Conservation (phyloP, 2,329 filamentous ascomycete species). For the Cytospora mali region DNA sequence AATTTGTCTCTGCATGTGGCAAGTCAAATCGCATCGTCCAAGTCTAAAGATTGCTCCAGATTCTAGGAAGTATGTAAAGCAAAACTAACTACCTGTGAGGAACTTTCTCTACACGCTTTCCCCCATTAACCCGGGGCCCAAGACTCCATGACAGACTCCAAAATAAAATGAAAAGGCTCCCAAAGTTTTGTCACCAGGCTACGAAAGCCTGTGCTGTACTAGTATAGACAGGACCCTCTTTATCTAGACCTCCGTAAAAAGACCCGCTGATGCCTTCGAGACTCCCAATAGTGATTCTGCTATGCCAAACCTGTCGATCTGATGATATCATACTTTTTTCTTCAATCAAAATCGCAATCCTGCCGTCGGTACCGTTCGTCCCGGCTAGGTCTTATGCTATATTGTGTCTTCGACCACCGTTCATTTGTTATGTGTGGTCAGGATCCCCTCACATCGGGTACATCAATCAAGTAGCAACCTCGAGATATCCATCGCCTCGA, state of each 20-base stretch:
- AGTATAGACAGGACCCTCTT: slow-evolving; percentile 1
- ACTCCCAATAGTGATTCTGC: slow-evolving; percentile 1
- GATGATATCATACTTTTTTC: not conserved
- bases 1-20: no score
- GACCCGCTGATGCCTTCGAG: slow-evolving; percentile 1
- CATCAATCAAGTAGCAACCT: slow-evolving; percentile 55
- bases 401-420: no score
- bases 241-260: not conserved
- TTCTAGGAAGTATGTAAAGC: slow-evolving; percentile 19
- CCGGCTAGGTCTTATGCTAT: not conserved
- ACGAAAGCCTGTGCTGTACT: slow-evolving; percentile 1
- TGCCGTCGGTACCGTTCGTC: not conserved
- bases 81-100: not conserved
- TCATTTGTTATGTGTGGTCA: not conserved
- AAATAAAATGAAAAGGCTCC: not conserved
- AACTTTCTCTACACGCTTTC: slow-evolving; percentile 1
- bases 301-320: not conserved
- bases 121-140: slow-evolving; percentile 2
- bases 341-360: not conserved
- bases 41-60: slow-evolving; percentile 26
- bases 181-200: slow-evolving; percentile 5
- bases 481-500: slow-evolving; percentile 65
- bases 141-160: slow-evolving; percentile 21
- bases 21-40: slow-evolving; percentile 23
- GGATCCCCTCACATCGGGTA: not conserved